A percentile compares a stretch with the other conserved stretches of the same genome.
These are phyloP conservation scores for Chrysophaeum taylorii DNA, from an alignment of 352 stramenopile species.

Conservation along the genomic window DNA sequence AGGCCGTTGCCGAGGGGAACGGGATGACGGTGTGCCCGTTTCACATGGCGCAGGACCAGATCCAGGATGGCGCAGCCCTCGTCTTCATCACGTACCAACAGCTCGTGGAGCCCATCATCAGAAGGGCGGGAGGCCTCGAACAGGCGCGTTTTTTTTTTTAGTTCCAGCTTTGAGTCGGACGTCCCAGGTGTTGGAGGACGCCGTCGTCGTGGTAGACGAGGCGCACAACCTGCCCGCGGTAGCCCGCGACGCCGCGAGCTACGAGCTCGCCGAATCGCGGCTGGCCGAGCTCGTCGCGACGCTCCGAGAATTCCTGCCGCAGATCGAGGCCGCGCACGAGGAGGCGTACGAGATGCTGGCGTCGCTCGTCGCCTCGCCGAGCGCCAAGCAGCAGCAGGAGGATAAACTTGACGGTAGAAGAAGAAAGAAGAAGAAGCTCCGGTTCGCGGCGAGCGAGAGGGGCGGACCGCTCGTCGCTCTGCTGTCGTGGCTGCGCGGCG, in stretches of 20 bases:
- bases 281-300: background rate
- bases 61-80: slow-evolving; percentile 6
- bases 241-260: slow-evolving; percentile 3
- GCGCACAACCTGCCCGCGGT: slow-evolving; percentile 9
- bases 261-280: background rate
- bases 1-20: background rate
- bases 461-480: background rate
- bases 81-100: slow-evolving; percentile 13
- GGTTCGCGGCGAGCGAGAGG: background rate
- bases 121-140: slow-evolving; percentile 1
- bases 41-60: slow-evolving; percentile 15
- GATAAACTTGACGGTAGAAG: too few species aligned
- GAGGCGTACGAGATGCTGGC: background rate
- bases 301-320: background rate
- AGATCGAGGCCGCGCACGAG: background rate
- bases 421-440: background rate
- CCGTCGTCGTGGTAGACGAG: slow-evolving; percentile 8
- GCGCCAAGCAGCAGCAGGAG: too few species aligned
- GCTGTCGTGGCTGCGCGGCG: slow-evolving; percentile 2
- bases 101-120: slow-evolving; percentile 8
- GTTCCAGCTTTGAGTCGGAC: too few species aligned
- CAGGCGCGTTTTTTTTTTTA: too few species aligned
- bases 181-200: slow-evolving; percentile 12
- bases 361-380: background rate
- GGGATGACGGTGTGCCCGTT: slow-evolving; percentile 3